Conservation (phyloP, 1,139 yeast species). For the Zygosaccharomyces sapae region DNA sequence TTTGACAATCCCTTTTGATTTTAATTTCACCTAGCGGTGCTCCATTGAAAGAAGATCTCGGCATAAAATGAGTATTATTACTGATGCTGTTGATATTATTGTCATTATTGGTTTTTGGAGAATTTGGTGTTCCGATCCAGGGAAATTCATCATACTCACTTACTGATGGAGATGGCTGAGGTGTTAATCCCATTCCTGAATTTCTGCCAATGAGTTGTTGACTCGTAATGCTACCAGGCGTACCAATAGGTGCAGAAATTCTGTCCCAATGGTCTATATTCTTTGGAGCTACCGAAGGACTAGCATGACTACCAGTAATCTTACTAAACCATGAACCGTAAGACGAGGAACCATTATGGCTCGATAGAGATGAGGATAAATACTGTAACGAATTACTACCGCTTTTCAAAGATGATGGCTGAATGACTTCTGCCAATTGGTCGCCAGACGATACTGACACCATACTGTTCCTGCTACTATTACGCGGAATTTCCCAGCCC, state of each 20-base stretch:
- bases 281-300: constrained; percentile 23
- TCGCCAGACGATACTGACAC: constrained; percentile 31
- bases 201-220: constrained; percentile 1
- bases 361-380: constrained; percentile 34
- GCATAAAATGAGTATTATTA: constrained; percentile 9
- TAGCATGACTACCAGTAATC: constrained; percentile 24
- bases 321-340: constrained; percentile 37
- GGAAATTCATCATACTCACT: constrained; percentile 36
- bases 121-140: constrained; percentile 32
- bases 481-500: constrained; percentile 36
- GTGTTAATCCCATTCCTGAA: constrained; percentile 19
- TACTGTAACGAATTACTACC: constrained; percentile 31
- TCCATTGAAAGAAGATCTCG: constrained; percentile 11
- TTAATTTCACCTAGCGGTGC: constrained; percentile 22
- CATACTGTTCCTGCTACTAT: constrained; percentile 21
- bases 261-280: constrained; percentile 26
- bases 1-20: constrained; percentile 27
- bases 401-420: constrained; percentile 34
- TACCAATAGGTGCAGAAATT: constrained; percentile 13
- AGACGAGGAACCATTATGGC: constrained; percentile 30
- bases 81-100: too few relatives aligned
- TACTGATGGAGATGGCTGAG: constrained; percentile 34
- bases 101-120: constrained; percentile 14
- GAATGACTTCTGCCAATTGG: constrained; percentile 31
- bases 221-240: constrained; percentile 28